Evolutionary conservation across 78 protist genomes (phyloP).

Genomic region (Isochrysis galbana): DNA sequence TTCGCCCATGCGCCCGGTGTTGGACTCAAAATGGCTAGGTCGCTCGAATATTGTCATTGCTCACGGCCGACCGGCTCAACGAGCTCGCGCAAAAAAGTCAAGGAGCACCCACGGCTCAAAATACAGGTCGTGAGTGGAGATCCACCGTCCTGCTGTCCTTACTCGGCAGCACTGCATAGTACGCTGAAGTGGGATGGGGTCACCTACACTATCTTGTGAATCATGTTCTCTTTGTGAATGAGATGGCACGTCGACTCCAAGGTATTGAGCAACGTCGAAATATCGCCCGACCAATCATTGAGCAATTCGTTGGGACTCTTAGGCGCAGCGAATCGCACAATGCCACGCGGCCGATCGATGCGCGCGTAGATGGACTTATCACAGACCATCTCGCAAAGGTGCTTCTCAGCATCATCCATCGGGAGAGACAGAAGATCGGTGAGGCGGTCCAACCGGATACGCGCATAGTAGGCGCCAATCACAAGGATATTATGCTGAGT

Average conservation of each 20-base stretch:
- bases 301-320: conserved; percentile 60
- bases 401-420: conserved; percentile 30
- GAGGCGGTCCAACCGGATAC: conserved; percentile 58
- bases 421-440: conserved; percentile 60
- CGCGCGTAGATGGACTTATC: conserved; percentile 62
- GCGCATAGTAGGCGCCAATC: conserved; percentile 66
- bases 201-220: conserved; percentile 26
- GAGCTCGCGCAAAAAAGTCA: too few species aligned
- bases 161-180: too few species aligned
- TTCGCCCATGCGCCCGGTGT: too few species aligned
- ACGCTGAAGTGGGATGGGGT: too few species aligned
- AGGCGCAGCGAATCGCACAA: conserved; percentile 44
- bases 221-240: conserved; percentile 67
- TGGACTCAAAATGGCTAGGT: too few species aligned
- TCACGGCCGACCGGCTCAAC: too few species aligned
- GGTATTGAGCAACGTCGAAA: conserved; percentile 54
- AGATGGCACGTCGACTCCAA: conserved; percentile 78
- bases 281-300: conserved; percentile 69
- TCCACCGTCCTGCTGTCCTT: too few species aligned
- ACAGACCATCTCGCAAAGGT: conserved; percentile 65
- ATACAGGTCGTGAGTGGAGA: too few species aligned
- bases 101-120: too few species aligned
- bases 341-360: conserved; percentile 74
- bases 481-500: conserved; percentile 73
- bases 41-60: too few species aligned